Conservation (phyloP, 331 rosid genomes). For the Acacia concinna region DNA sequence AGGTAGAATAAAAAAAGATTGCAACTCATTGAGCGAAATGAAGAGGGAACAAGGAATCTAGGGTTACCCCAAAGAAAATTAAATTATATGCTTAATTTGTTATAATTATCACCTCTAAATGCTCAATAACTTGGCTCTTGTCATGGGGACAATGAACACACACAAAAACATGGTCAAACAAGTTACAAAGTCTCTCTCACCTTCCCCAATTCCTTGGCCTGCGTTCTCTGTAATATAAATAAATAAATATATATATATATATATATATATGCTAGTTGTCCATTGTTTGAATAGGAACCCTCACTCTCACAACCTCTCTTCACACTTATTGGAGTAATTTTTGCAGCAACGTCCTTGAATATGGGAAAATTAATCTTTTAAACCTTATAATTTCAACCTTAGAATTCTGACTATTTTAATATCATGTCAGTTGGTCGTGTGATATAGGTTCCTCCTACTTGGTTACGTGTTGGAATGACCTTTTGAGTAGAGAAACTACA, state of each 20-base stretch:
- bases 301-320: not conserved
- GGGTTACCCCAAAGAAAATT: constrained; percentile 44
- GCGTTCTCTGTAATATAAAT: constrained; percentile 39
- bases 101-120: constrained; percentile 37
- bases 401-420: not conserved
- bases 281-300: not conserved
- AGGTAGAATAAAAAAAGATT: constrained; percentile 36
- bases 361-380: not conserved
- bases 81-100: constrained; percentile 42
- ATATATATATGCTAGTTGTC: not conserved
- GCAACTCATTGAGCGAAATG: constrained; percentile 34
- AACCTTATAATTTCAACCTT: too few relatives aligned
- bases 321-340: not conserved
- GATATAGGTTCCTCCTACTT: too few relatives aligned
- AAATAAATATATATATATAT: too few relatives aligned
- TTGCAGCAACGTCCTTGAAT: not conserved
- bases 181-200: constrained; percentile 41
- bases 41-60: constrained; percentile 65
- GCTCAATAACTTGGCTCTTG: constrained; percentile 31
- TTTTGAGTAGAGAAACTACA: too few relatives aligned
- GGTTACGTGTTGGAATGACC: too few relatives aligned
- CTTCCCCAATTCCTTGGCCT: constrained; percentile 74
- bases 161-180: constrained; percentile 42
- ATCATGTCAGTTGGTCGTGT: too few relatives aligned
- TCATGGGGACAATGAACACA: not conserved